Conservation (phyloP, 257 asterid genomes). For the Plantago elongata region DNA sequence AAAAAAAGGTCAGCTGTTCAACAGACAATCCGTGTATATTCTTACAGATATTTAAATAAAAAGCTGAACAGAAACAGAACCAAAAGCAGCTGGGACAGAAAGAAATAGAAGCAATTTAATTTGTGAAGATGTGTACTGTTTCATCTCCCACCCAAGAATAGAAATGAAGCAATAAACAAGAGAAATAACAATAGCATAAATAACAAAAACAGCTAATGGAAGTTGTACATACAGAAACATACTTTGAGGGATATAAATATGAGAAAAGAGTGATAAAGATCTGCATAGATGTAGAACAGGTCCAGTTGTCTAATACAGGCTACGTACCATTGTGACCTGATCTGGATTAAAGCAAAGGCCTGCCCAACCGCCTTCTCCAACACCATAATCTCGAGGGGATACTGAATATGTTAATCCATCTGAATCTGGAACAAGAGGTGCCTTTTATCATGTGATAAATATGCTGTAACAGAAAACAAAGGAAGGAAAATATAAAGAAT, state of each 20-base stretch:
- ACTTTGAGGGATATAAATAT: conserved; percentile 5
- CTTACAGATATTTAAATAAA: background rate
- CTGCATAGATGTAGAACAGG: conserved; percentile 3
- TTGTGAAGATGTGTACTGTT: background rate
- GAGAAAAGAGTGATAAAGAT: background rate
- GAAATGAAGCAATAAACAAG: conserved; percentile 7
- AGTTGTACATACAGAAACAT: conserved; percentile 6
- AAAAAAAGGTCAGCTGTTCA: conserved; percentile 15
- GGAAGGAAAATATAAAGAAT: too few relatives aligned
- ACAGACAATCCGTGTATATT: conserved; percentile 10
- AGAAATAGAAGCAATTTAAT: background rate
- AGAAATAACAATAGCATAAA: background rate
- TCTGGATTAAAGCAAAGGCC: conserved; percentile 82
- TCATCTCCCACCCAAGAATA: conserved; percentile 11
- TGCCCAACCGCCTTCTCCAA: conserved; percentile 95
- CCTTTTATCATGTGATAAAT: background rate
- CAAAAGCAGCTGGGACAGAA: too few relatives aligned
- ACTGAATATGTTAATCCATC: conserved; percentile 63
- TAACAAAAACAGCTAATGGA: background rate
- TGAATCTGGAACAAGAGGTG: conserved; percentile 37
- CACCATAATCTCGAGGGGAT: conserved; percentile 73
- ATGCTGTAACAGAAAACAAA: too few relatives aligned
- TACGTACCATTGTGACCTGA: conserved; percentile 69
- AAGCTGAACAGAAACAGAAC: background rate
- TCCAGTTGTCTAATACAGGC: conserved; percentile 8